phyloP scores from a whole-genome alignment of 805 yeast species.

The Saturnispora besseyi region DNA sequence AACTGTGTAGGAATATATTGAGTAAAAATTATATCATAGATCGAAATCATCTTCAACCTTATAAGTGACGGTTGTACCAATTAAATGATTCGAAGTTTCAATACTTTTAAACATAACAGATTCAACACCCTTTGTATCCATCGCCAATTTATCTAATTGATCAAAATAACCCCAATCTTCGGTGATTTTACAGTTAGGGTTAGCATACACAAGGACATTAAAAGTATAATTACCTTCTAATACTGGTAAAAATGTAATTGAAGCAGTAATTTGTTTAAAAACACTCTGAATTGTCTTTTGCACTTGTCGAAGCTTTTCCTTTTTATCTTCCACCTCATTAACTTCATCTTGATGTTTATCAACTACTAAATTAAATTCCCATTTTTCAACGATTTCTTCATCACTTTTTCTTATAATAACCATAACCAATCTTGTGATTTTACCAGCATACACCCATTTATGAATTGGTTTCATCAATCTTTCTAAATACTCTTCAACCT shows the following conservation, averaged over 20 bases:
- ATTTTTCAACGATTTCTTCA: constrained; percentile 65
- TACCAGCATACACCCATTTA: constrained; percentile 64
- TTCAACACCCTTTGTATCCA: constrained; percentile 47
- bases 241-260: constrained; percentile 77
- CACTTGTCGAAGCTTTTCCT: constrained; percentile 34
- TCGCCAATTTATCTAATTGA: constrained; percentile 41
- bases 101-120: constrained; percentile 62
- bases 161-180: constrained; percentile 67
- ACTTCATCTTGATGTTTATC: constrained; percentile 12
- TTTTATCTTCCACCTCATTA: constrained; percentile 17
- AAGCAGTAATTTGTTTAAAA: constrained; percentile 80
- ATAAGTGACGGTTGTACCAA: constrained; percentile 66
- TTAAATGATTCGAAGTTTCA: constrained; percentile 55
- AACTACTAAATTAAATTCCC: constrained; percentile 52
- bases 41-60: constrained; percentile 19
- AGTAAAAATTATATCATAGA: neutral
- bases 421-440: constrained; percentile 58
- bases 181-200: constrained; percentile 58
- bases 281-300: constrained; percentile 77
- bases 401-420: constrained; percentile 63
- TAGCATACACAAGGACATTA: constrained; percentile 77
- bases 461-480: constrained; percentile 61
- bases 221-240: constrained; percentile 60
- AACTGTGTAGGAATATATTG: too few relatives aligned
- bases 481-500: constrained; percentile 59